Conservation (phyloP, 257 asterid species). For the Gentiana straminea region DNA sequence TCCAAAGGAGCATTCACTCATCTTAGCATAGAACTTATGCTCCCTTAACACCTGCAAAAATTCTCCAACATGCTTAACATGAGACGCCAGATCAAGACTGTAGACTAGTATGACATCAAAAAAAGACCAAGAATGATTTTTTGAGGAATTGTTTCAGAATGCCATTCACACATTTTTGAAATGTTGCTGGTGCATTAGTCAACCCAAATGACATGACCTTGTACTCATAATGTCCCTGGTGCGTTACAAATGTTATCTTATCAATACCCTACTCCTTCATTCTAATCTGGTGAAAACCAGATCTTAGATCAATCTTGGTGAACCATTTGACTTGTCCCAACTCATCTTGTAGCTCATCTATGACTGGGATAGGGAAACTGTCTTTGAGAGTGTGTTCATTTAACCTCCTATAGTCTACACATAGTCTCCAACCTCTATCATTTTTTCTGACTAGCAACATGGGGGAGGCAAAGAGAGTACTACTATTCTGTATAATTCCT, state of each 20-base stretch:
- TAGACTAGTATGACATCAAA: background rate
- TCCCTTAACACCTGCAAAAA: background rate
- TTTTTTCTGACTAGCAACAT: background rate
- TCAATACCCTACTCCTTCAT: background rate
- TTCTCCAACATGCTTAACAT: background rate
- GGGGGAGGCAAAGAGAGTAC: slow-evolving; percentile 2
- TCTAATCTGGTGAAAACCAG: background rate
- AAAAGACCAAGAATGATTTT: background rate
- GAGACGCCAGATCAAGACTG: background rate
- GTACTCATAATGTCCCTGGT: background rate
- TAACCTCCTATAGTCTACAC: background rate
- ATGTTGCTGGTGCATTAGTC: background rate
- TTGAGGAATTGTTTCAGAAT: background rate
- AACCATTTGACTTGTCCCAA: background rate
- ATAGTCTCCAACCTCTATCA: background rate
- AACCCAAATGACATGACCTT: background rate
- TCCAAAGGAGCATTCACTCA: background rate
- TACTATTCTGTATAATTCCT: background rate
- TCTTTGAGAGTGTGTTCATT: background rate
- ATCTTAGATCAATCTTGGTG: background rate
- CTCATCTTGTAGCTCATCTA: background rate
- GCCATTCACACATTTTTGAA: background rate
- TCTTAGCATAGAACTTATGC: background rate
- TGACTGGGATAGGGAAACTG: background rate
- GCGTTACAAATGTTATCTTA: background rate